Conservation (phyloP, 2,329 filamentous ascomycete genomes). For the Cladosporium sp. region DNA sequence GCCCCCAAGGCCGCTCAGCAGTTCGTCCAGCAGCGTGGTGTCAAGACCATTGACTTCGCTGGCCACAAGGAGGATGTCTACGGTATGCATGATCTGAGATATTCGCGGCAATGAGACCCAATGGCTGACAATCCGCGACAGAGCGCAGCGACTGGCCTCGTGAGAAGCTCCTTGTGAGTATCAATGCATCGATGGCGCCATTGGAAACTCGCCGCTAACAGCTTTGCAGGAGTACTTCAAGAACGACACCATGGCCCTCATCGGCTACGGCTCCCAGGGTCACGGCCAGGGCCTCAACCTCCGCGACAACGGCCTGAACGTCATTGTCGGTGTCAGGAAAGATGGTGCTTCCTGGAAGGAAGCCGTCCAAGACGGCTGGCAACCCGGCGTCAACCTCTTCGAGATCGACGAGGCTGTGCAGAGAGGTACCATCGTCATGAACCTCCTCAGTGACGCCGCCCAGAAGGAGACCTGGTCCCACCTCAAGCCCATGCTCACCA, state of each 20-base stretch:
- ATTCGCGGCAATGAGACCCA: constrained; percentile 10
- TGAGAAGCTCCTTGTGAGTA: constrained; percentile 89
- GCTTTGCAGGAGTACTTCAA: constrained; percentile 89
- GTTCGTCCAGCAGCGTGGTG: constrained; percentile 69
- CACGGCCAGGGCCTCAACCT: constrained; percentile 99
- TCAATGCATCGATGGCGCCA: background rate
- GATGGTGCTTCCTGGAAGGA: constrained; percentile 98
- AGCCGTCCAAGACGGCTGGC: constrained; percentile 94
- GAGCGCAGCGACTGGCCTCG: constrained; percentile 98
- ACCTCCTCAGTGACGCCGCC: constrained; percentile 95
- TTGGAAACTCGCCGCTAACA: constrained; percentile 31
- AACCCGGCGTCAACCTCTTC: constrained; percentile 98
- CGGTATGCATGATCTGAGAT: constrained; percentile 56
- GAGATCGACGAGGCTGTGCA: constrained; percentile 95
- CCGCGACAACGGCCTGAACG: constrained; percentile 98
- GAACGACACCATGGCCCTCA: constrained; percentile 97
- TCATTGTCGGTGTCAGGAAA: constrained; percentile 98
- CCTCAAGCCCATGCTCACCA: constrained; percentile 96
- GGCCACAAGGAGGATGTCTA: constrained; percentile 93
- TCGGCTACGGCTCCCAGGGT: constrained; percentile 97
- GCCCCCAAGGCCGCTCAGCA: constrained; percentile 48
- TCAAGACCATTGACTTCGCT: constrained; percentile 99
- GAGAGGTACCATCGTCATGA: constrained; percentile 96
- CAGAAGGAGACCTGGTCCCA: constrained; percentile 98
- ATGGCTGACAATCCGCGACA: constrained; percentile 44